Evolutionary conservation across 1,284 basidiomycete species (phyloP).

Genomic region (Boletus chippewaensis): DNA sequence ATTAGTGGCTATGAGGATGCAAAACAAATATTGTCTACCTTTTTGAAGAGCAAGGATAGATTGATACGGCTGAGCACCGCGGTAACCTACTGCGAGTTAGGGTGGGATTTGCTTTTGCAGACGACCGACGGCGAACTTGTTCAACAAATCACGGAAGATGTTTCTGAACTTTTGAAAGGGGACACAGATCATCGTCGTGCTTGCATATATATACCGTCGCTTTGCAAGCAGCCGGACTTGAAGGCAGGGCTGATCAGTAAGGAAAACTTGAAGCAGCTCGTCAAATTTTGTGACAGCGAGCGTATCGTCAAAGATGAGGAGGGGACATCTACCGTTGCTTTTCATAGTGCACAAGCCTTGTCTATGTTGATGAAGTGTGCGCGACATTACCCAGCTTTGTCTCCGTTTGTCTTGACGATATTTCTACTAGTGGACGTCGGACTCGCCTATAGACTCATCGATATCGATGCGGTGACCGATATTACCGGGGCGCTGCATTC

Average conservation of each 20-base stretch:
- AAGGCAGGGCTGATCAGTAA: slow-evolving; percentile 17
- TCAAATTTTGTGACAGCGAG: slow-evolving; percentile 16
- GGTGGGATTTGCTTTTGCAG: slow-evolving; percentile 17
- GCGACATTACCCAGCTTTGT: background rate
- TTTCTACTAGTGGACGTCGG: slow-evolving; percentile 14
- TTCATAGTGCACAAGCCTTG: slow-evolving; percentile 28
- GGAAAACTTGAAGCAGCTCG: slow-evolving; percentile 17
- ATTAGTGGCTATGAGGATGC: slow-evolving; percentile 1
- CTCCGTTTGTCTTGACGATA: background rate
- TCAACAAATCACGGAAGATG: slow-evolving; percentile 11
- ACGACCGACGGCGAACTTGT: slow-evolving; percentile 4
- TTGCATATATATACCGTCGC: slow-evolving; percentile 28
- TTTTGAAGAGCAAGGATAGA: slow-evolving; percentile 15
- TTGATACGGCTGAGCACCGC: slow-evolving; percentile 23
- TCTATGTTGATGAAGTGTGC: slow-evolving; percentile 23
- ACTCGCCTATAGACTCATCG: slow-evolving; percentile 14
- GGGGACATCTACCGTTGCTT: slow-evolving; percentile 18
- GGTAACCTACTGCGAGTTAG: slow-evolving; percentile 26
- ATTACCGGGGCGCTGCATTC: slow-evolving; percentile 17
- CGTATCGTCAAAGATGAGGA: slow-evolving; percentile 16
- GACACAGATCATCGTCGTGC: slow-evolving; percentile 15
- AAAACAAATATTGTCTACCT: slow-evolving; percentile 6
- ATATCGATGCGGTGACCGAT: slow-evolving; percentile 16
- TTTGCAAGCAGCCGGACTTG: slow-evolving; percentile 23
- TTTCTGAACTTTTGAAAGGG: slow-evolving; percentile 16